Evolutionary conservation across 1,284 basidiomycete genomes (phyloP), one percentile per base, ranked within the genome.

Genomic region (Irpex rosettiformis): DNA sequence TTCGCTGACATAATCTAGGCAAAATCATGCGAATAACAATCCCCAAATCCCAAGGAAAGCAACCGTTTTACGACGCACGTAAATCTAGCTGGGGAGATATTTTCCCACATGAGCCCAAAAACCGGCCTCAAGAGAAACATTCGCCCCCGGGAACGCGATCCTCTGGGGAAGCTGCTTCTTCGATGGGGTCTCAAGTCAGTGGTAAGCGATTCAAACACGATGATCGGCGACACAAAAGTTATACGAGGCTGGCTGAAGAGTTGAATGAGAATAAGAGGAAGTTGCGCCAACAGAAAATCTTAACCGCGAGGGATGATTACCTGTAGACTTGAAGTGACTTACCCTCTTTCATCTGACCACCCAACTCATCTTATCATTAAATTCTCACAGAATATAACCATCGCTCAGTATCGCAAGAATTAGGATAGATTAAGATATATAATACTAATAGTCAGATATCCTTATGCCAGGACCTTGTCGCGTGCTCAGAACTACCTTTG

Each of bases 71-170:
- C 68, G 97, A 99, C 70, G 95, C 96, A 1, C 86, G 96, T 49
- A 98, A 98, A 74, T 85, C 91, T 0, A 77, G 75, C 21, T 98
- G 96, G 94, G 97, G 97, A 10, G 97, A 99, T 71, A 79, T 94
- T 10, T 98, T 97, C 74, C 96, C 97, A 3, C 95, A 98, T 71
- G 74, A 78, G 18, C 82, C 91, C 3, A 93, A 92, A 71, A 89
- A 89, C 67, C 70, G 77, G 18, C 83, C 88, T 0, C 83, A 89
- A 59, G 81, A 86, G 65, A 49, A 86, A 89, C 1, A 75, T 78
- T 61, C 78, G 81, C 63, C 72, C 77, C 66, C 83, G 85, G 1
- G 72, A 77, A 61, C 77, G 80, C 62, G 70, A 76, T 28, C 60
- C 63, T 22, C 29, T 13, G 29, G 28, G 21, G 11, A 37, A 11